Percentiles rank a stretch among this genome's conserved stretches.
phyloP scores from a whole-genome alignment of 2,329 filamentous ascomycete genomes.

The Camillea tinctor region DNA sequence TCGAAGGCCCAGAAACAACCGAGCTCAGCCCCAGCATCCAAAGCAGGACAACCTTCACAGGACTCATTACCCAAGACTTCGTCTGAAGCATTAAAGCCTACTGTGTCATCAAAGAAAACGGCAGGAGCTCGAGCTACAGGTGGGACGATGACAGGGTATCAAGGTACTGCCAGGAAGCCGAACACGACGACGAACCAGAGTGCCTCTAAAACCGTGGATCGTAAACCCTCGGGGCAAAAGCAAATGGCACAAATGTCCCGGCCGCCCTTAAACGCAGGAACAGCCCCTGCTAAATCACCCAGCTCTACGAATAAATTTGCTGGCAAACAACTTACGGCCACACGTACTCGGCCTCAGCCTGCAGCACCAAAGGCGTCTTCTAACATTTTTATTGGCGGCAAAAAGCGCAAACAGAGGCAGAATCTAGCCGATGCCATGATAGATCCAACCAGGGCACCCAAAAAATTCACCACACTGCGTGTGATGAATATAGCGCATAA shows the following conservation, averaged over 20 bases:
- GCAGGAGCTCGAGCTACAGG: conserved; percentile 8
- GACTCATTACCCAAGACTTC: conserved; percentile 8
- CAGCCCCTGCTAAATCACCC: conserved; percentile 10
- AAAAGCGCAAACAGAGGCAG: conserved; percentile 34
- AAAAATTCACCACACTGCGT: conserved; percentile 39
- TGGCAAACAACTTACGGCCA: conserved; percentile 26
- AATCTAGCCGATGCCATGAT: conserved; percentile 39
- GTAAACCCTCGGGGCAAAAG: conserved; percentile 7
- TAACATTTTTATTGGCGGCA: conserved; percentile 50
- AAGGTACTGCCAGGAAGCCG: conserved; percentile 36
- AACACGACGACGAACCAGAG: conserved; percentile 9
- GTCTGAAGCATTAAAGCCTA: conserved; percentile 5
- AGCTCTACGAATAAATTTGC: conserved; percentile 19
- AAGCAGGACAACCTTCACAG: conserved; percentile 10
- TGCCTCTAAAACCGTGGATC: neutral
- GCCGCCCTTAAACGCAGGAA: conserved; percentile 1
- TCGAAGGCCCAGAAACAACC: neutral
- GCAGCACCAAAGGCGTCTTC: conserved; percentile 7
- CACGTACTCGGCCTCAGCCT: conserved; percentile 21
- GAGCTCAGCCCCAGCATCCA: neutral
- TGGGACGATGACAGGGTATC: conserved; percentile 32
- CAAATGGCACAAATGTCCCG: conserved; percentile 1
- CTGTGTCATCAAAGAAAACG: conserved; percentile 6
- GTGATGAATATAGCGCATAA: conserved; percentile 42
- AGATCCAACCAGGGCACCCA: conserved; percentile 42